A percentile compares a stretch with the other conserved stretches of the same genome.
Evolutionary conservation across 805 yeast genomes (phyloP).

Genomic region (Suhomyces canberraensis): DNA sequence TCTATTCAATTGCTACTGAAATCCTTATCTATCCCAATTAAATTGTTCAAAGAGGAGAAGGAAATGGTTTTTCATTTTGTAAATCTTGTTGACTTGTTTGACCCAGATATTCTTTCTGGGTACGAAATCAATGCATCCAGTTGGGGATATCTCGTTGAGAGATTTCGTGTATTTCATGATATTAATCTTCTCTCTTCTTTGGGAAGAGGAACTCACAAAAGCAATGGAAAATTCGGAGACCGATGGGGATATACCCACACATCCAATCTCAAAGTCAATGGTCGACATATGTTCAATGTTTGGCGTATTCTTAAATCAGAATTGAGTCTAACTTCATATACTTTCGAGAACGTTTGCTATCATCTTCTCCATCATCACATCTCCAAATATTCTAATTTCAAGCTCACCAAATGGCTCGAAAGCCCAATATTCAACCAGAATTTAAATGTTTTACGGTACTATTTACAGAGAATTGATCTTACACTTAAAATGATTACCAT

Average conservation of each 20-base stretch:
- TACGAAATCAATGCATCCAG: slow-evolving; percentile 76
- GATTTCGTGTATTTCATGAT: slow-evolving; percentile 47
- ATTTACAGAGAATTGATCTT: slow-evolving; percentile 41
- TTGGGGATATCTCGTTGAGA: slow-evolving; percentile 85
- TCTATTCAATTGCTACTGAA: slow-evolving; percentile 2
- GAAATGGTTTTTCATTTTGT: slow-evolving; percentile 57
- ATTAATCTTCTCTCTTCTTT: slow-evolving; percentile 56
- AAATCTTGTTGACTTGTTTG: slow-evolving; percentile 55
- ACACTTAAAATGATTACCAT: slow-evolving; percentile 49
- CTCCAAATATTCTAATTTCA: slow-evolving; percentile 55
- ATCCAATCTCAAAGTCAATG: slow-evolving; percentile 63
- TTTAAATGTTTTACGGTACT: slow-evolving; percentile 44
- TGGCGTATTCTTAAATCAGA: slow-evolving; percentile 77
- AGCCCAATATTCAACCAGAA: slow-evolving; percentile 37
- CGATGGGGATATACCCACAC: slow-evolving; percentile 83
- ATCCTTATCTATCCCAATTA: slow-evolving; percentile 8
- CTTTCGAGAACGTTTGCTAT: slow-evolving; percentile 72
- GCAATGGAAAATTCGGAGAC: slow-evolving; percentile 56
- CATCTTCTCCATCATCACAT: slow-evolving; percentile 64
- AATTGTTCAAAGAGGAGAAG: slow-evolving; percentile 48
- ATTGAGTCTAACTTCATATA: slow-evolving; percentile 59
- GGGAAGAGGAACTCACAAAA: slow-evolving; percentile 53
- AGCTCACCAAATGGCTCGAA: slow-evolving; percentile 41
- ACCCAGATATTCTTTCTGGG: slow-evolving; percentile 87
- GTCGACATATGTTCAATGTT: slow-evolving; percentile 79